Conservation (phyloP, 208 protist species). For the Porcisia hertigi region DNA sequence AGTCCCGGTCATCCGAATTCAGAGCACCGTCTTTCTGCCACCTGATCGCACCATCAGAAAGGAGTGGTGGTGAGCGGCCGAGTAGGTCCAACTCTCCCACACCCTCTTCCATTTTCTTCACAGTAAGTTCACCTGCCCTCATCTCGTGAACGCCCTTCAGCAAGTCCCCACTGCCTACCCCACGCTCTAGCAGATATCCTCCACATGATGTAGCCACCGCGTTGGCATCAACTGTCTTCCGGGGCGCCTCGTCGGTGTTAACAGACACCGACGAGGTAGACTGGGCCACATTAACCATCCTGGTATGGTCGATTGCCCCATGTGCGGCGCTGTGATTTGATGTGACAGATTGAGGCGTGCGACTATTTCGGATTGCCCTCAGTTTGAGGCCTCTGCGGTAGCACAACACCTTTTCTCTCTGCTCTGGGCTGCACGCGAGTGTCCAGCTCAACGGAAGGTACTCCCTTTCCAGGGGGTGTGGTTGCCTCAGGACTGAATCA, state of each 20-base stretch:
- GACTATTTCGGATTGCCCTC: not conserved
- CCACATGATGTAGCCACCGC: not conserved
- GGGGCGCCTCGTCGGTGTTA: not conserved
- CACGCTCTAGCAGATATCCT: no score
- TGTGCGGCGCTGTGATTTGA: no score
- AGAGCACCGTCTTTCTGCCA: not conserved
- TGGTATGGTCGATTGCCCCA: not conserved
- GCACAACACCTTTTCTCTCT: slow-evolving; percentile 9
- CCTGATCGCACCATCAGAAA: not conserved
- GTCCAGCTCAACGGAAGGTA: slow-evolving; percentile 18
- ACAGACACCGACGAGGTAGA: not conserved
- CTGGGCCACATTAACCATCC: not conserved
- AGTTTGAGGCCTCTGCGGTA: slow-evolving; percentile 20
- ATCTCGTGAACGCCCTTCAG: not conserved
- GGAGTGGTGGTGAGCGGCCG: not conserved
- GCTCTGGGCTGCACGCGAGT: not conserved
- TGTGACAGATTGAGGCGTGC: not conserved
- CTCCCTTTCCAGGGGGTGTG: slow-evolving; percentile 12
- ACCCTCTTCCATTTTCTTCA: not conserved
- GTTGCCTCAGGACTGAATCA: not conserved
- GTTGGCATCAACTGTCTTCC: not conserved
- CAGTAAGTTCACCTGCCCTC: not conserved
- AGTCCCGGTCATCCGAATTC: not conserved
- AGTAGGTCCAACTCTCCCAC: not conserved
- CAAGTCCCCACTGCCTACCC: not conserved